phyloP scores from a whole-genome alignment of 2,329 filamentous ascomycete species.

The Diplodia scrobiculata region DNA sequence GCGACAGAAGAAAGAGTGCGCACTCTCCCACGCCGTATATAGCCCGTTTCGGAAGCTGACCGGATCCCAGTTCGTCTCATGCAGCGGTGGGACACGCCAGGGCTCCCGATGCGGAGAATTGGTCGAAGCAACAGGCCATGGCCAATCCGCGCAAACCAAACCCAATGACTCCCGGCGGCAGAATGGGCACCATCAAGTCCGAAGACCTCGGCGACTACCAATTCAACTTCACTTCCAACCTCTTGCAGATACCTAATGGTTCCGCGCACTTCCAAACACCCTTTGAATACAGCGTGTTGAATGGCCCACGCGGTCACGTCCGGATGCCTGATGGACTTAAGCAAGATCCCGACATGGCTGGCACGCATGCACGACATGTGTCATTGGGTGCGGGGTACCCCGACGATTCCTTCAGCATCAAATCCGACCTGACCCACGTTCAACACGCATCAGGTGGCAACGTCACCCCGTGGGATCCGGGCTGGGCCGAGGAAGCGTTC shows the following conservation, averaged over 20 bases:
- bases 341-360: not conserved
- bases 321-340: not conserved
- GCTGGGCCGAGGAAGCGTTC: conserved; percentile 16
- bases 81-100: not conserved
- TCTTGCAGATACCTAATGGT: not conserved
- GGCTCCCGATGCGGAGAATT: not conserved
- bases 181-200: not conserved
- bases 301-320: not conserved
- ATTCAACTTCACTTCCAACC: not conserved
- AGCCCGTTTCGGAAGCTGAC: not conserved
- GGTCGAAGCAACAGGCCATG: not conserved
- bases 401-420: not conserved
- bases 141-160: not conserved
- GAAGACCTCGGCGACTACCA: not conserved
- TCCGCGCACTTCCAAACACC: not conserved
- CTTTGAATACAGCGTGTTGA: not conserved
- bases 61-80: not conserved
- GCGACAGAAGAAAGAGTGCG: not conserved
- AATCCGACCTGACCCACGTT: not conserved
- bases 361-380: not conserved
- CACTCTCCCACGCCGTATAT: not conserved
- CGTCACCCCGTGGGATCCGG: conserved; percentile 9
- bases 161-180: not conserved
- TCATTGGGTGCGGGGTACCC: not conserved
- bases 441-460: not conserved